phyloP scores from a whole-genome alignment of 176 grass and related monocot species.

The Puccinellia tenuiflora region DNA sequence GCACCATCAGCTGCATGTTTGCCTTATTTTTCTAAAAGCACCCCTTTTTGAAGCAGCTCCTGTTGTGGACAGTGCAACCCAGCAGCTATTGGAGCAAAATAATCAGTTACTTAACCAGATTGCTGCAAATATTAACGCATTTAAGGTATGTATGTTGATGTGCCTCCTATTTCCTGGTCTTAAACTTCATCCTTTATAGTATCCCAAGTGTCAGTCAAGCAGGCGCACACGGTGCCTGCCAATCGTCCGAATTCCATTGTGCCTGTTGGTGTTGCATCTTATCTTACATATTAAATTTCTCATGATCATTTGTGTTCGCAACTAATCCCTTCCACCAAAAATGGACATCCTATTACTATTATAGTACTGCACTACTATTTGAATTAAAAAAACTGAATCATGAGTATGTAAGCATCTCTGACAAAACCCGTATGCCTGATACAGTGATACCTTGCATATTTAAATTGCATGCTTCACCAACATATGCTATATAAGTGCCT shows the following conservation, averaged over 20 bases:
- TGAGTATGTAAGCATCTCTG: neutral
- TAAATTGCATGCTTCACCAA: neutral
- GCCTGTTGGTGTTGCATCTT: neutral
- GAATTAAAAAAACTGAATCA: neutral
- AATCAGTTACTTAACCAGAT: slow-evolving; percentile 74
- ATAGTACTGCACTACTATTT: neutral
- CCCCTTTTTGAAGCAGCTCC: slow-evolving; percentile 37
- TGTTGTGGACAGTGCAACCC: slow-evolving; percentile 57
- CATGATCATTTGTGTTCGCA: neutral
- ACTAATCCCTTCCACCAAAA: neutral
- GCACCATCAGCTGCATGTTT: neutral
- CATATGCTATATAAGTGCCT: neutral
- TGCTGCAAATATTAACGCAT: slow-evolving; percentile 66
- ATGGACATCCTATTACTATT: neutral
- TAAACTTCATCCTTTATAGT: neutral
- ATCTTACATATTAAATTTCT: neutral
- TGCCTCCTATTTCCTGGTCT: neutral
- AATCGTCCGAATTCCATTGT: neutral
- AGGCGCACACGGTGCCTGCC: neutral
- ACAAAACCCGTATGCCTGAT: neutral
- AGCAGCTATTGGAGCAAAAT: slow-evolving; percentile 74
- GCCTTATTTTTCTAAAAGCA: slow-evolving; percentile 2
- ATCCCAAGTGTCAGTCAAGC: neutral
- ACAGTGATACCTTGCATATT: neutral
- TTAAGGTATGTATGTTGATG: slow-evolving; percentile 42